These are phyloP conservation scores for Astrothelium macrocarpum DNA, from an alignment of 495 filamentous ascomycete genomes.

Conservation along the genomic window DNA sequence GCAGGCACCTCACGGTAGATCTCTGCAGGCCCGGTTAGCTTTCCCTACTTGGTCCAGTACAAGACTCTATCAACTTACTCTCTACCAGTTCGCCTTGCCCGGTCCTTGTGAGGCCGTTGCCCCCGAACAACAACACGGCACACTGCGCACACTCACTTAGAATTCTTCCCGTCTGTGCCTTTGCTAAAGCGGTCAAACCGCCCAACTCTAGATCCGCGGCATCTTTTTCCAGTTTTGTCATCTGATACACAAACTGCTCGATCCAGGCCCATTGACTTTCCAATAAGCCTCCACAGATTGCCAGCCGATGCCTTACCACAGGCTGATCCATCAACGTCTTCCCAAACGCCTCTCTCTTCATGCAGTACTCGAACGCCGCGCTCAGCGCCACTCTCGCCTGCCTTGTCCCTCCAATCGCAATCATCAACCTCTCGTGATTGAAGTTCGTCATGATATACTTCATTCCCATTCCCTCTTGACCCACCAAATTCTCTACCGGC, in stretches of 20 bases:
- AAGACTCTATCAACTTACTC: too few relatives aligned
- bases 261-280: slow-evolving; percentile 66
- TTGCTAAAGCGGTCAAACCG: slow-evolving; percentile 58
- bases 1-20: too few relatives aligned
- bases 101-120: too few relatives aligned
- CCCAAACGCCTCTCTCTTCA: slow-evolving; percentile 67
- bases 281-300: slow-evolving; percentile 57
- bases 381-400: slow-evolving; percentile 54
- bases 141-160: slow-evolving; percentile 59
- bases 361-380: slow-evolving; percentile 55
- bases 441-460: slow-evolving; percentile 74
- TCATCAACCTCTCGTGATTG: slow-evolving; percentile 67
- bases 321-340: slow-evolving; percentile 64
- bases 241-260: slow-evolving; percentile 63
- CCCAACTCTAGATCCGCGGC: slow-evolving; percentile 57
- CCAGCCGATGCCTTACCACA: slow-evolving; percentile 61
- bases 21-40: too few relatives aligned
- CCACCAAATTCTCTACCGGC: slow-evolving; percentile 58
- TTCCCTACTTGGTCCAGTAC: too few relatives aligned
- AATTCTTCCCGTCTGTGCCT: slow-evolving; percentile 62
- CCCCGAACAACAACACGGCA: slow-evolving; percentile 55
- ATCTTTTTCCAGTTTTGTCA: slow-evolving; percentile 51
- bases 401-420: slow-evolving; percentile 53
- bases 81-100: too few relatives aligned
- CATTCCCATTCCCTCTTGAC: slow-evolving; percentile 63